phyloP scores from a whole-genome alignment of 208 protist genomes.

The Wallacemonas sp. region DNA sequence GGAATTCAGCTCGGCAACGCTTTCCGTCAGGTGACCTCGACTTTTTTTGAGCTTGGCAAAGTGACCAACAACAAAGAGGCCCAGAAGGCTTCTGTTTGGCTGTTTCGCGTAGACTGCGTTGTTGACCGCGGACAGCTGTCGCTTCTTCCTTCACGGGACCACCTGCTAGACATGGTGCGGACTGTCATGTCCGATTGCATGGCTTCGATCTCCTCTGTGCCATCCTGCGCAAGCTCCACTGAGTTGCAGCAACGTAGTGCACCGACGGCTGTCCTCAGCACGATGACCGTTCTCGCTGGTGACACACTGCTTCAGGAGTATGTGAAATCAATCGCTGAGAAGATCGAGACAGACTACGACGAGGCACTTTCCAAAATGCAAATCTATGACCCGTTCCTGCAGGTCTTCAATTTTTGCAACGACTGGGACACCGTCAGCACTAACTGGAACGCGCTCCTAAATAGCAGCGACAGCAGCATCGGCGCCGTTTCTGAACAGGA shows the following conservation, averaged over 20 bases:
- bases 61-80: conserved; percentile 30
- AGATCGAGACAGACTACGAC: conserved; percentile 27
- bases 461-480: conserved; percentile 9
- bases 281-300: conserved; percentile 6
- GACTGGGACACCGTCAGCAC: conserved; percentile 30
- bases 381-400: conserved; percentile 26
- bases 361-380: conserved; percentile 18
- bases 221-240: conserved; percentile 23
- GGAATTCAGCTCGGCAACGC: conserved; percentile 71
- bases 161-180: conserved; percentile 28
- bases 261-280: conserved; percentile 1
- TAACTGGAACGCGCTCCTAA: conserved; percentile 9
- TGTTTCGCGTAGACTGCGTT: conserved; percentile 74
- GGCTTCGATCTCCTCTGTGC: conserved; percentile 15
- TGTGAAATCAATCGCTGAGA: conserved; percentile 19
- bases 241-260: conserved; percentile 8
- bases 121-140: conserved; percentile 35
- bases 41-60: conserved; percentile 56
- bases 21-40: conserved; percentile 61
- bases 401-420: conserved; percentile 22
- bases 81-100: conserved; percentile 40
- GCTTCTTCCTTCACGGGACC: conserved; percentile 47
- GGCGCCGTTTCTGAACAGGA: conserved; percentile 36
- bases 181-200: conserved; percentile 40
- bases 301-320: conserved; percentile 27